phyloP scores from a whole-genome alignment of 2,329 filamentous ascomycete genomes.

The Botrytis byssoidea region DNA sequence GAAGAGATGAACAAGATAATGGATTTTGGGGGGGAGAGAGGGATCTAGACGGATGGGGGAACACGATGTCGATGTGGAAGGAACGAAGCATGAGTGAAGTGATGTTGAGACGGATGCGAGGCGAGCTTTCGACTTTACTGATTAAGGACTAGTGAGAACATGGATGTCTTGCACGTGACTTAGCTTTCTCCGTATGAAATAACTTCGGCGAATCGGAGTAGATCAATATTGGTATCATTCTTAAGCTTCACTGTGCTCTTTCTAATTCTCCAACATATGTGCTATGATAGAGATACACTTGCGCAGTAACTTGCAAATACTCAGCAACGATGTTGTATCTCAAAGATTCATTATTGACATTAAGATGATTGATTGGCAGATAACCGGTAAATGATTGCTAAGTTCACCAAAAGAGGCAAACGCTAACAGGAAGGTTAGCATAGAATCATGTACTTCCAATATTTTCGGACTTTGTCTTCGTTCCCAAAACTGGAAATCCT shows the following conservation, averaged over 20 bases:
- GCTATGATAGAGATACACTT: too few species aligned
- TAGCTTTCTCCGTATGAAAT: not conserved
- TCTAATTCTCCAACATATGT: not conserved
- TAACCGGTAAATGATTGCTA: not conserved
- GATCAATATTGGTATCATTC: not conserved
- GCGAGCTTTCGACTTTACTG: not conserved
- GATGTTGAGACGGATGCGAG: not conserved
- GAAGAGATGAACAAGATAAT: not conserved
- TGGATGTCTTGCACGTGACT: not conserved
- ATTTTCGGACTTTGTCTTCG: not conserved
- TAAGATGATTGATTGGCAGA: slow-evolving; percentile 3
- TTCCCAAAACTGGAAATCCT: not conserved
- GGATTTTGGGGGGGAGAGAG: not conserved
- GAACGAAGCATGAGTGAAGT: slow-evolving; percentile 10
- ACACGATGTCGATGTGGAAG: not conserved
- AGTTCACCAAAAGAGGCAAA: slow-evolving; percentile 5
- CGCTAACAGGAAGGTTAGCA: not conserved
- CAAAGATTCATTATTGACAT: not conserved
- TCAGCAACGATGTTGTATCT: not conserved
- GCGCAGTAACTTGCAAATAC: not conserved
- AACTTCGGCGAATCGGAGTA: not conserved
- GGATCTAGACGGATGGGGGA: not conserved
- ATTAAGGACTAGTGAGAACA: not conserved
- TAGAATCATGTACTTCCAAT: not conserved
- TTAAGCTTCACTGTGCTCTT: not conserved